Base-by-base conservation (phyloP, 805 yeast species). In the Suhomyces xylopsoci region DNA sequence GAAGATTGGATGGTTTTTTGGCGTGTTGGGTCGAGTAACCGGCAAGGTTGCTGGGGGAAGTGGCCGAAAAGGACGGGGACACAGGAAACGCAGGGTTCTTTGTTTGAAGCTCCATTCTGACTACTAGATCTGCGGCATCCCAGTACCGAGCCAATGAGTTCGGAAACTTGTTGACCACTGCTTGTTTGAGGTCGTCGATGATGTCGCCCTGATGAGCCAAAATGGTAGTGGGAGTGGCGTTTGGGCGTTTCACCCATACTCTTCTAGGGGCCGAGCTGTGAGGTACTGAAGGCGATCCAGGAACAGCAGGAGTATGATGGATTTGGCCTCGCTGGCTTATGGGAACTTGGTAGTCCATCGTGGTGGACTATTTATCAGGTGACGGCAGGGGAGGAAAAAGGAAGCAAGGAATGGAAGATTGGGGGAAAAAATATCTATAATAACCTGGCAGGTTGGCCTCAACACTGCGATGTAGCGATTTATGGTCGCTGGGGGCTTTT, bases 171-270 rank as follows among this genome's bases (percentile, higher is more conserved):
- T 70, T 71, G 36, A 84, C 67, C 1, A 92, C 78, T 54, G 82
- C 78, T 9, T 78, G 71, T 62, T 92, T 92, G 60, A 92, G 73
- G 67, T 93, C 97, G 66, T 92, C 98, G 5, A 92, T 79, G 1
- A 91, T 78, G 62, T 88, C 93, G 19, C 67, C 63, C 28, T 82
- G 82, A 15, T 76, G 74, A 17, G 88, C 86, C 53, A 76, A 64
- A 6, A 92, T 69, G 1, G 96, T 81, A 0, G 97, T 89, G 2
- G 97, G 88, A 15, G 76, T 77, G 1, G 82, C 82, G 20, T 70
- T 67, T 0, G 73, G 70, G 41, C 78, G 67, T 50, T 68, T 77
- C 5, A 84, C 80, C 89, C 89, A 84, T 1, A 84, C 77, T 48
- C 89, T 63, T 15, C 42, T 17, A 15, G 26, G 20, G 20, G 20